Evolutionary conservation across 2,329 filamentous ascomycete genomes (phyloP).

Genomic region (Paracoccidioides lutzii): DNA sequence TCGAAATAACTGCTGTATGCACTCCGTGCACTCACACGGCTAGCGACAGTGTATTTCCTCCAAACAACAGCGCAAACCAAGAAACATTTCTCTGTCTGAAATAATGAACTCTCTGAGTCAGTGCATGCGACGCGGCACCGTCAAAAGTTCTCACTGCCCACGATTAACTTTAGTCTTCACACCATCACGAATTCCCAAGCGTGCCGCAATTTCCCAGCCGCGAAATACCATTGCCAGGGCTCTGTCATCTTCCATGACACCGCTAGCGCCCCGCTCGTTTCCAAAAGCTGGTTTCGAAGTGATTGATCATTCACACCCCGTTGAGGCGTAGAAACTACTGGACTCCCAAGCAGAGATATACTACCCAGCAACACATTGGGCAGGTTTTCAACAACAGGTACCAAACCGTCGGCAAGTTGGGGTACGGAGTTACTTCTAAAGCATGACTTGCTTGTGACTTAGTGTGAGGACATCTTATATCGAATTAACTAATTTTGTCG

Average conservation of each 20-base stretch:
- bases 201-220: not conserved
- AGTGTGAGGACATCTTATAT: not conserved
- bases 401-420: constrained; percentile 1
- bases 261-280: not conserved
- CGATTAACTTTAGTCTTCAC: not conserved
- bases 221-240: not conserved
- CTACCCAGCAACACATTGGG: constrained; percentile 2
- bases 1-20: no score
- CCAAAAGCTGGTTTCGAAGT: constrained; percentile 1
- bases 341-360: not conserved
- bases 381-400: constrained; percentile 1
- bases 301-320: not conserved
- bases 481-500: not conserved
- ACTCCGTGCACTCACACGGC: no score
- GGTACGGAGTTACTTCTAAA: constrained; percentile 1
- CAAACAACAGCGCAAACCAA: no score
- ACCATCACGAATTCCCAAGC: not conserved
- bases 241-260: not conserved
- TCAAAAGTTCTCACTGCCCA: not conserved
- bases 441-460: constrained; percentile 3
- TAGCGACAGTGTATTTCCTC: no score
- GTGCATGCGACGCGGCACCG: not conserved
- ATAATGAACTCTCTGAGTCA: not conserved
- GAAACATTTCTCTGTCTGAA: not conserved
- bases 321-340: not conserved